phyloP scores from a whole-genome alignment of 257 asterid genomes.

The Verbena officinalis region DNA sequence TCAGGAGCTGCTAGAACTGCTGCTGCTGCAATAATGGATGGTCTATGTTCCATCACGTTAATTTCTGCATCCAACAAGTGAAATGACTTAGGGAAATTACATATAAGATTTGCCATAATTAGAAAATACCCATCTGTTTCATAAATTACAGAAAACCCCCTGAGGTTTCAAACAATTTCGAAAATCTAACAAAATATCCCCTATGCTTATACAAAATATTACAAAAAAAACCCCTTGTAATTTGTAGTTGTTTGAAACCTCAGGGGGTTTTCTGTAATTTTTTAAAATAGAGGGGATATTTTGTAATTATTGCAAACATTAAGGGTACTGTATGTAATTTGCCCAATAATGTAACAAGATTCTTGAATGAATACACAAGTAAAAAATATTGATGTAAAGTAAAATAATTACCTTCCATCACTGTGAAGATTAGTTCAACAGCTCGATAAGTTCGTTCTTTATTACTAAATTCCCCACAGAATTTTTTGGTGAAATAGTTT shows the following conservation, averaged over 20 bases:
- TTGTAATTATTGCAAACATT: too few relatives aligned
- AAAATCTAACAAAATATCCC: too few relatives aligned
- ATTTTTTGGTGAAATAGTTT: conserved; percentile 41
- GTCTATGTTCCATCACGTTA: conserved; percentile 40
- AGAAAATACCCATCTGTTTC: too few relatives aligned
- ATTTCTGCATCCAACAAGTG: conserved; percentile 36
- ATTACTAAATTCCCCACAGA: conserved; percentile 31
- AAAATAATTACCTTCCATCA: conserved; percentile 40
- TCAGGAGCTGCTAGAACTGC: conserved; percentile 54
- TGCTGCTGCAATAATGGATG: conserved; percentile 55
- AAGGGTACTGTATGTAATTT: too few relatives aligned
- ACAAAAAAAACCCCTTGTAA: too few relatives aligned
- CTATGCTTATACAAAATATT: too few relatives aligned
- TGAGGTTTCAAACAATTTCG: too few relatives aligned
- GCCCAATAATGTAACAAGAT: neutral
- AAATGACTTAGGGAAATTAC: neutral
- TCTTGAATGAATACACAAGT: conserved; percentile 6
- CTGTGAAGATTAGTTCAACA: conserved; percentile 34
- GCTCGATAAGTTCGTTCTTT: conserved; percentile 36
- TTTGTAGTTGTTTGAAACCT: too few relatives aligned
- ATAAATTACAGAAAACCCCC: too few relatives aligned
- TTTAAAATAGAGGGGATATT: too few relatives aligned
- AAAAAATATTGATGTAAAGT: neutral
- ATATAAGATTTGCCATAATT: too few relatives aligned
- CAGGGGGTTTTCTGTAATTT: too few relatives aligned